These are phyloP conservation scores for Coemansia sp. DNA, from an alignment of 192 early-diverging fungal genomes.

Conservation along the genomic window DNA sequence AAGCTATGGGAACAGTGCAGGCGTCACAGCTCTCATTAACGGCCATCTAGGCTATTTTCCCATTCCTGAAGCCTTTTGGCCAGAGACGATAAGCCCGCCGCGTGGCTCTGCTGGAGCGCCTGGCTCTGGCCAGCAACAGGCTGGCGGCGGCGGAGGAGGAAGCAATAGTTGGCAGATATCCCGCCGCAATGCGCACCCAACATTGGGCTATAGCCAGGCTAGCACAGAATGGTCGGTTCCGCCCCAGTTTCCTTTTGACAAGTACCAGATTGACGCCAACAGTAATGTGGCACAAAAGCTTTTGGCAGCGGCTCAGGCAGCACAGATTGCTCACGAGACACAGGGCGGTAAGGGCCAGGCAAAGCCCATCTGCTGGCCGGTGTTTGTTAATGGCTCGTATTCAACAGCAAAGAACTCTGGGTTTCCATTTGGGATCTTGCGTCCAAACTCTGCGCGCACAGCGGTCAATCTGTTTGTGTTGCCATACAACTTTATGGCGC, in stretches of 20 bases:
- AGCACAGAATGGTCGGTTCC: conserved; percentile 64
- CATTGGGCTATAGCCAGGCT: conserved; percentile 58
- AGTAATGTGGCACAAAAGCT: conserved; percentile 65
- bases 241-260: conserved; percentile 74
- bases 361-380: conserved; percentile 56
- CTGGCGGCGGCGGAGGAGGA: not conserved
- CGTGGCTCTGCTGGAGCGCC: conserved; percentile 4
- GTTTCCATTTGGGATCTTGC: conserved; percentile 75
- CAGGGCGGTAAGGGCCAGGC: conserved; percentile 57
- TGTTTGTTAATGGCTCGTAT: conserved; percentile 66
- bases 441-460: conserved; percentile 62
- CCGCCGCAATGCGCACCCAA: conserved; percentile 65
- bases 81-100: conserved; percentile 45
- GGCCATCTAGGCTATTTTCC: conserved; percentile 64
- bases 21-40: conserved; percentile 38
- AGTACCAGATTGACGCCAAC: conserved; percentile 67
- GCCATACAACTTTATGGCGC: conserved; percentile 76
- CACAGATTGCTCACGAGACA: conserved; percentile 49
- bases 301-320: conserved; percentile 41
- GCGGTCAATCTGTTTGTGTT: conserved; percentile 74
- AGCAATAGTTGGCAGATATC: conserved; percentile 39
- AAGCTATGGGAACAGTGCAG: conserved; percentile 38
- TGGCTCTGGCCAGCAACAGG: conserved; percentile 3
- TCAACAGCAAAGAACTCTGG: conserved; percentile 58
- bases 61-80: conserved; percentile 76